Base-by-base conservation (phyloP, 2,329 filamentous ascomycete genomes). In the Aspergillus pseudonomiae region DNA sequence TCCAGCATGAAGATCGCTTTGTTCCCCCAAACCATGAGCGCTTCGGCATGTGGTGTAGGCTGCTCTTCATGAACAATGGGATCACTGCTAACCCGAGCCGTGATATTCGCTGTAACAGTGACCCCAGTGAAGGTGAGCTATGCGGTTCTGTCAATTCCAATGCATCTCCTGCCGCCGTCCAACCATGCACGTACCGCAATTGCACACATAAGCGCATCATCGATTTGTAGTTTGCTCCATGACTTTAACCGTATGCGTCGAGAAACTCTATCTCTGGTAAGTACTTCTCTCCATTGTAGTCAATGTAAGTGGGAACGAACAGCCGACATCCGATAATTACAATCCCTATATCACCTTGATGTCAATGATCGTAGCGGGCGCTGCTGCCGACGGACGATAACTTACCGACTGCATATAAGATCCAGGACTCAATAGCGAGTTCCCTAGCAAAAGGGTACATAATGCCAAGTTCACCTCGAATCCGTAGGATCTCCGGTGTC, bases 271-370 rank as follows among this genome's bases (percentile, higher is more conserved):
- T n/a, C 10, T 36, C 4, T 4, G 6, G 16, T 50, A 10, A 50
- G 46, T 50, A 28, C 7, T 30, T 10, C 21, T 26, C 24, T 50
- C 46, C 6, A 9, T 16, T 11, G 26, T 6, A 30, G 16, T 19
- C 46, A 50, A 30, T 4, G 26, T 10, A 50, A 26, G 26, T 50
- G 24, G 46, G 26, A 2, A 54, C 50, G 9, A 54, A 54, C 41
- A 58, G 41, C n/a, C 56, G 56, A 46, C 56, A 58, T 21, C 56
- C 56, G 30, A 58, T 58, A 26, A 43, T 45, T 10, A 58, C 9
- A 16, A 58, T 46, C 26, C 56, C 56, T 58, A 32, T 46, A n/a
- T 16, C 36, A 24, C 6, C 19, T 46, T 3, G 14, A 32, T 12
- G 19, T 34, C 21, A 48, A 26, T 48, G 45, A 14, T 48, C 21